Evolutionary conservation across 2,329 filamentous ascomycete species (phyloP).

Genomic region (Karstenula rhodostoma): DNA sequence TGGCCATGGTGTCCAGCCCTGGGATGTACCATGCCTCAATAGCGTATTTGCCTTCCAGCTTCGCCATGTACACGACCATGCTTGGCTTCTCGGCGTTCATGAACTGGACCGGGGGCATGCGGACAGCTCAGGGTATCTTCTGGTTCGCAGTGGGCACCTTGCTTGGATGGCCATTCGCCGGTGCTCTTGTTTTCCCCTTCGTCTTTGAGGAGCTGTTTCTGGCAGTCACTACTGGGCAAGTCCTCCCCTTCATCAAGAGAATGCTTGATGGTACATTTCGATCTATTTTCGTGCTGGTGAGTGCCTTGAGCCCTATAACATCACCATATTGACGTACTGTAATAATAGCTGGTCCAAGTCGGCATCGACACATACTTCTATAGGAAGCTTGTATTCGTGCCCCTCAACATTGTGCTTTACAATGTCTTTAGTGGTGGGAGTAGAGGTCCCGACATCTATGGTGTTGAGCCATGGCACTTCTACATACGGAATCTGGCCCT

Average conservation of each 20-base stretch:
- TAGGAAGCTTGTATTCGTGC: conserved; percentile 76
- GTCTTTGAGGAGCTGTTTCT: conserved; percentile 77
- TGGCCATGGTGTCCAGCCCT: conserved; percentile 79
- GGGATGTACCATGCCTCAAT: conserved; percentile 93
- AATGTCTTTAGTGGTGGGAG: conserved; percentile 86
- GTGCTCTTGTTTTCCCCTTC: conserved; percentile 82
- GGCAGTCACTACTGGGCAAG: conserved; percentile 60
- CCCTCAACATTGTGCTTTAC: conserved; percentile 94
- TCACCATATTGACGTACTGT: background rate
- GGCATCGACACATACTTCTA: conserved; percentile 85
- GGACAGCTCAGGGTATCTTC: conserved; percentile 83
- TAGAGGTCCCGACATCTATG: conserved; percentile 88
- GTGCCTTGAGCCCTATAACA: conserved; percentile 37
- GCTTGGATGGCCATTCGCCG: conserved; percentile 93
- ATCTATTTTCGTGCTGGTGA: conserved; percentile 73
- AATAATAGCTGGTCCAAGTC: conserved; percentile 69
- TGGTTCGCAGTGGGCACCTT: conserved; percentile 89
- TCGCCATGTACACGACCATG: conserved; percentile 94
- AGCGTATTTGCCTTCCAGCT: conserved; percentile 89
- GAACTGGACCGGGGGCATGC: conserved; percentile 82
- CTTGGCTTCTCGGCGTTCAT: conserved; percentile 88
- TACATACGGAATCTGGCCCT: conserved; percentile 90
- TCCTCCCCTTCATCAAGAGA: conserved; percentile 67
- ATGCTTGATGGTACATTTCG: conserved; percentile 73
- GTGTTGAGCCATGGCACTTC: conserved; percentile 96